Evolutionary conservation across 1,284 basidiomycete genomes (phyloP).

Genomic region (Calocybe gambosa): DNA sequence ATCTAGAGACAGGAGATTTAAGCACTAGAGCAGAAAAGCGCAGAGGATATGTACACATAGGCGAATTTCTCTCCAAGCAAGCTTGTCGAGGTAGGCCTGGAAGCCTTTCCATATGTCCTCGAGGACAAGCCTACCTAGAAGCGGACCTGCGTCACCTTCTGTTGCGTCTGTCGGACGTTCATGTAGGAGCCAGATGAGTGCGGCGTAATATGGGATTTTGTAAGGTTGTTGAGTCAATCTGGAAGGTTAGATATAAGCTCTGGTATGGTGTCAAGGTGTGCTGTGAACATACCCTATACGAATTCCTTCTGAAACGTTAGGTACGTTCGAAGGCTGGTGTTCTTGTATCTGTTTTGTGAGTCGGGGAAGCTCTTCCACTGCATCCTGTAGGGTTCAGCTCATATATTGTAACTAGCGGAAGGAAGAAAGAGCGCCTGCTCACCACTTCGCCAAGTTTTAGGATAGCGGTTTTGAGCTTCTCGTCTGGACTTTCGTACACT

Average conservation of each 20-base stretch:
- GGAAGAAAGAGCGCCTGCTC: constrained; percentile 26
- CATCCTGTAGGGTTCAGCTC: constrained; percentile 42
- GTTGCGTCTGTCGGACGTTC: constrained; percentile 38
- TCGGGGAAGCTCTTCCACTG: constrained; percentile 61
- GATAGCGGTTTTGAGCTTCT: constrained; percentile 64
- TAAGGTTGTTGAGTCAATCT: constrained; percentile 84
- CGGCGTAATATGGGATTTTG: constrained; percentile 86
- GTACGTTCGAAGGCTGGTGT: constrained; percentile 48
- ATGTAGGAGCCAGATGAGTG: constrained; percentile 69
- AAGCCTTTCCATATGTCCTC: constrained; percentile 88
- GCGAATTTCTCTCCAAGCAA: constrained; percentile 84
- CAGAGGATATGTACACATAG: constrained; percentile 59
- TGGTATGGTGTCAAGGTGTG: neutral
- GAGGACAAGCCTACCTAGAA: constrained; percentile 70
- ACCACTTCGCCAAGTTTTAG: constrained; percentile 82
- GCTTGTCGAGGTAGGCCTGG: constrained; percentile 77
- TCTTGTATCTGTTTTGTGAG: constrained; percentile 62
- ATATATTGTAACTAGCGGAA: constrained; percentile 4
- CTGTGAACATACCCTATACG: constrained; percentile 55
- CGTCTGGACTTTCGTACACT: constrained; percentile 62
- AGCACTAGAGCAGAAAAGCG: neutral
- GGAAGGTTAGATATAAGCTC: constrained; percentile 7
- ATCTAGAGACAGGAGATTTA: constrained; percentile 43
- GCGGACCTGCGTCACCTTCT: constrained; percentile 27
- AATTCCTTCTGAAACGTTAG: constrained; percentile 69